Conservation (phyloP, 768 basidiomycete species). For the Holtermanniella nyarrowii region DNA sequence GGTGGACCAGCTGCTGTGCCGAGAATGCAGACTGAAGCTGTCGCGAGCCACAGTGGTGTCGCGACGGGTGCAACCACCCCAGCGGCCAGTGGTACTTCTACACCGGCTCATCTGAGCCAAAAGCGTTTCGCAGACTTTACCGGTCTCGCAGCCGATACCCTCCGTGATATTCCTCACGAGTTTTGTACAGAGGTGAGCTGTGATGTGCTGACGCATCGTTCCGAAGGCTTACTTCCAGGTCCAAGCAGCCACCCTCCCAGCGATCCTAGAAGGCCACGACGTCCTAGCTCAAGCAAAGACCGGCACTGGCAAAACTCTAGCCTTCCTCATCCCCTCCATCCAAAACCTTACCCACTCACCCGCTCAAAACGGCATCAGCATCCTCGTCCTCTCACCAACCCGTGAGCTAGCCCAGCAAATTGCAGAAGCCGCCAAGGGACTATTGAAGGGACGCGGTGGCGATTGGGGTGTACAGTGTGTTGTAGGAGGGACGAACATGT, state of each 20-base stretch:
- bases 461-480: slow-evolving; percentile 46
- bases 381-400: slow-evolving; percentile 43
- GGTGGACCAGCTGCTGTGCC: background rate
- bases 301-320: slow-evolving; percentile 51
- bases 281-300: slow-evolving; percentile 43
- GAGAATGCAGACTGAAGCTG: background rate
- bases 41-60: background rate
- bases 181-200: slow-evolving; percentile 27
- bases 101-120: background rate
- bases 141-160: slow-evolving; percentile 6
- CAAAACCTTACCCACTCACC: slow-evolving; percentile 30
- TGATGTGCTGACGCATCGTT: too few species aligned
- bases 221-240: slow-evolving; percentile 3
- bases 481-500: slow-evolving; percentile 52
- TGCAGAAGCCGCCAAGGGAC: slow-evolving; percentile 32
- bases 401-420: slow-evolving; percentile 44
- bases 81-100: background rate
- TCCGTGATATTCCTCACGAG: slow-evolving; percentile 24
- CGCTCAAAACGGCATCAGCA: slow-evolving; percentile 17
- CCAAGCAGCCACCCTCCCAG: slow-evolving; percentile 31
- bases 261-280: slow-evolving; percentile 22
- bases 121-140: slow-evolving; percentile 12
- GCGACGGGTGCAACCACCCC: background rate
- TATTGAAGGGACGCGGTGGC: slow-evolving; percentile 42
- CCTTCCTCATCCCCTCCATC: slow-evolving; percentile 43